Evolutionary conservation across 176 grass and related monocot genomes (phyloP), one percentile per base, ranked within the genome.

Genomic region (Ensete ventricosum): DNA sequence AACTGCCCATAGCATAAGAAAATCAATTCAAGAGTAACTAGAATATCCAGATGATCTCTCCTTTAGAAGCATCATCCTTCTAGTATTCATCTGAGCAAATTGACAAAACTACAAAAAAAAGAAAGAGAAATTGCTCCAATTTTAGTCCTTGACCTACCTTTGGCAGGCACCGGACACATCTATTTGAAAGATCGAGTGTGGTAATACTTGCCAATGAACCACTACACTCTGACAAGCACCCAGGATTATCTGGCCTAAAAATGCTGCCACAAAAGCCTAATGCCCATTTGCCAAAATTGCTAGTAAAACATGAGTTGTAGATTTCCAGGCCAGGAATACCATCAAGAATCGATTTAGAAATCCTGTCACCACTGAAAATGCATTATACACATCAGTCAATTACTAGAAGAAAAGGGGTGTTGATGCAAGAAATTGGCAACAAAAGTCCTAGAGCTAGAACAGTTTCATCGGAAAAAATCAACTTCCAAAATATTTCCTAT

Each of bases 261-360:
- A 87, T 85, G 64, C 85, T 84, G 73, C 88, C 93, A 75, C 93
- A 97, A 70, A 97, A 97, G 76, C 85, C 82, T 80, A 97, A 88
- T 79, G 93, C 90, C 93, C 93, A 93, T 27, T 60, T 70, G 74
- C 82, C 79, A 80, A 83, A 89, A 54, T 76, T 92, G 63, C 59
- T 68, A 67, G 93, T 97, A 81, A 88, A 92, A 77, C 77, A 66
- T 52, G 93, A 97, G 66, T 93, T 97, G 62, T 88, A 93, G 75
- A 97, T 90, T 85, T 97, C 90, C 82, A 97, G 53, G 34, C 73
- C 85, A 73, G 90, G 80, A 54, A 90, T 84, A 64, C 68, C 77
- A 74, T 87, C 90, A 81, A 86, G 73, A 69, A 97, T 26, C 53
- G 78, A 77, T 89, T 85, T 85, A 54, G 81, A 64, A 55, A 87